Base-by-base conservation (phyloP, 116 monocot genomes). In the Phalaenopsis hybrid region DNA sequence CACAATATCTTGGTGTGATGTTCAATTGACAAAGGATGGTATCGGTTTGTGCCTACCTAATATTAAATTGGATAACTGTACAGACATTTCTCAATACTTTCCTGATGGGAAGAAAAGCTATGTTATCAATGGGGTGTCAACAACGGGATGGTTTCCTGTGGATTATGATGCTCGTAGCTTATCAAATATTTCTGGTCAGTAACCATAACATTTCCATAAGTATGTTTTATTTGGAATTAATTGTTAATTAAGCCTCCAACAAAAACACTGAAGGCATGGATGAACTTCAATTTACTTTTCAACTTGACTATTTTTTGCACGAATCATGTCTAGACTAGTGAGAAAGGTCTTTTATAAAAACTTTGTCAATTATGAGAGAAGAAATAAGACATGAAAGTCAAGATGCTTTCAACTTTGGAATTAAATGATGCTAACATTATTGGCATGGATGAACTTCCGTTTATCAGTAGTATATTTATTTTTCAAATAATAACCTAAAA, bases 1-100 rank as follows among this genome's bases (percentile, higher is more conserved):
- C 63, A 88, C 88, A 13, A 85, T 82, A 45, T 80, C 76, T 46
- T 85, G 82, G 85, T 88, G 88, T 50, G 85, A 87, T 82, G 87
- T 87, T 75, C 87, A 61, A 63, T 68, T 87, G 37, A 84, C 84
- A 21, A 87, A 84, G 70, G 85, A 88, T 85, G 88, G 82, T 15
- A 16, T 82, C 59, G 88, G 88, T 0, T 57, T 84, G 37, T 88
- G 88, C 57, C 85, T 88, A 51, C 82, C 88, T 2, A 59, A 82
- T 51, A 15, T 85, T 25, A 77, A 57, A 49, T 44, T 88, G 2
- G 73, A 85, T 45, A 88, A 80, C 68, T 82, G 85, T 17, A 88
- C 88, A 6, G 72, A 84, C 48, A 82, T 88, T 77, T 0, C 34
- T 41, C 11, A 11, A 6, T 3, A 77, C 25, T 80, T 82, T 74